These are phyloP conservation scores for Agaricales sp. DNA, from an alignment of 1,284 basidiomycete species.

Conservation along the genomic window DNA sequence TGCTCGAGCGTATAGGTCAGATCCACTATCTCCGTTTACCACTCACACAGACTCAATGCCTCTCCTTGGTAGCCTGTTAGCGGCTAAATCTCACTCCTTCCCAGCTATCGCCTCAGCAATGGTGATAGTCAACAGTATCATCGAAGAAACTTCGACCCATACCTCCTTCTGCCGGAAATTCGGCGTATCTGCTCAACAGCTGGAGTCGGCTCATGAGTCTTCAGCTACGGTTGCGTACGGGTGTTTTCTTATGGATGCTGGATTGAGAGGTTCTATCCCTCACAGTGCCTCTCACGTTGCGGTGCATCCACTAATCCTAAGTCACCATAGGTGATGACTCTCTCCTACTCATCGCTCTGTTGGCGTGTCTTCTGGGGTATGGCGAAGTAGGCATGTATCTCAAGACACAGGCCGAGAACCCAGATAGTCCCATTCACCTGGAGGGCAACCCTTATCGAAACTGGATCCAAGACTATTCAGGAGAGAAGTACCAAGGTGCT, in stretches of 20 bases:
- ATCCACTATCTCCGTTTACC: not conserved
- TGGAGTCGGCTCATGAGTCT: constrained; percentile 56
- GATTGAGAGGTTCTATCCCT: constrained; percentile 43
- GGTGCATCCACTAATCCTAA: constrained; percentile 2
- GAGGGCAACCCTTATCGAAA: constrained; percentile 64
- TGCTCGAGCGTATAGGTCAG: constrained; percentile 60
- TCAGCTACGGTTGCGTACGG: constrained; percentile 75
- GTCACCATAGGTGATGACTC: constrained; percentile 50
- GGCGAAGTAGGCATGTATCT: constrained; percentile 90
- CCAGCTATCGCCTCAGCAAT: constrained; percentile 56
- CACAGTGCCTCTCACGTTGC: not conserved
- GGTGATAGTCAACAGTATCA: constrained; percentile 54
- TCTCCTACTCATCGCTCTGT: constrained; percentile 71
- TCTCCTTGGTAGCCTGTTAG: constrained; percentile 49
- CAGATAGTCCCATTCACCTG: constrained; percentile 42
- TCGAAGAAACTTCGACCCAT: constrained; percentile 70
- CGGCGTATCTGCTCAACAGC: constrained; percentile 50
- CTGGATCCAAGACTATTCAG: constrained; percentile 83
- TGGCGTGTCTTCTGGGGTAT: constrained; percentile 86
- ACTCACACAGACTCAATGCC: not conserved
- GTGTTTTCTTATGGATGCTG: constrained; percentile 76
- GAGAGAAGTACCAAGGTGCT: constrained; percentile 59
- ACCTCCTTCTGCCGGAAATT: constrained; percentile 61
- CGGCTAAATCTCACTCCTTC: constrained; percentile 66
- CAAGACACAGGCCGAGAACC: constrained; percentile 39